These are phyloP conservation scores for Ophiocordyceps robertsii DNA, from an alignment of 2,329 filamentous ascomycete genomes.

Conservation along the genomic window DNA sequence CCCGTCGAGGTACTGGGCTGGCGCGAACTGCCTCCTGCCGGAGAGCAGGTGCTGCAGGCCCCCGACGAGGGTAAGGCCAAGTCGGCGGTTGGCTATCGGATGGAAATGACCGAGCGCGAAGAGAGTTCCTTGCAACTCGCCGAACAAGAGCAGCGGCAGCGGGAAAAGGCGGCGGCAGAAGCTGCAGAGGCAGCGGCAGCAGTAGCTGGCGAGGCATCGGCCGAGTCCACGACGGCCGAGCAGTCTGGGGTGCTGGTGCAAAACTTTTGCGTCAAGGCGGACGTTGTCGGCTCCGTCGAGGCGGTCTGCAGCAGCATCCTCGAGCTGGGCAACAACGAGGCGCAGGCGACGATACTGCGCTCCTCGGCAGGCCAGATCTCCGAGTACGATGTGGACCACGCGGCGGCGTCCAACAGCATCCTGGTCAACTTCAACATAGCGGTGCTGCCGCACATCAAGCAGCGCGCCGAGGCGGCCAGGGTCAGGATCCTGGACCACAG, in stretches of 20 bases:
- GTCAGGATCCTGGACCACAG: conserved; percentile 76
- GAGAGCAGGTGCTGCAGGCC: conserved; percentile 78
- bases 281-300: conserved; percentile 89
- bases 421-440: conserved; percentile 79
- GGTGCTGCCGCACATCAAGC: conserved; percentile 52
- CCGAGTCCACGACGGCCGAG: conserved; percentile 12
- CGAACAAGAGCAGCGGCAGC: conserved; percentile 49
- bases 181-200: conserved; percentile 21
- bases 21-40: conserved; percentile 69
- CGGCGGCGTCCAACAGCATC: conserved; percentile 58
- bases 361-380: conserved; percentile 65
- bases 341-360: conserved; percentile 63
- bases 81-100: conserved; percentile 61
- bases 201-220: conserved; percentile 20
- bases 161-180: conserved; percentile 34
- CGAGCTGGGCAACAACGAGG: conserved; percentile 73
- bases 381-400: conserved; percentile 84
- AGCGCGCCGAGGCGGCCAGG: conserved; percentile 54
- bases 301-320: conserved; percentile 68
- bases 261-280: conserved; percentile 80
- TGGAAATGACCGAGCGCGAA: conserved; percentile 56
- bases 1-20: conserved; percentile 93
- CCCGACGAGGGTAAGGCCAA: conserved; percentile 66
- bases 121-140: conserved; percentile 73
- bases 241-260: conserved; percentile 39